A percentile compares a stretch with the other conserved stretches of the same genome.
Evolutionary conservation across 1,284 basidiomycete genomes (phyloP).

Genomic region (Termitomyces sp.): DNA sequence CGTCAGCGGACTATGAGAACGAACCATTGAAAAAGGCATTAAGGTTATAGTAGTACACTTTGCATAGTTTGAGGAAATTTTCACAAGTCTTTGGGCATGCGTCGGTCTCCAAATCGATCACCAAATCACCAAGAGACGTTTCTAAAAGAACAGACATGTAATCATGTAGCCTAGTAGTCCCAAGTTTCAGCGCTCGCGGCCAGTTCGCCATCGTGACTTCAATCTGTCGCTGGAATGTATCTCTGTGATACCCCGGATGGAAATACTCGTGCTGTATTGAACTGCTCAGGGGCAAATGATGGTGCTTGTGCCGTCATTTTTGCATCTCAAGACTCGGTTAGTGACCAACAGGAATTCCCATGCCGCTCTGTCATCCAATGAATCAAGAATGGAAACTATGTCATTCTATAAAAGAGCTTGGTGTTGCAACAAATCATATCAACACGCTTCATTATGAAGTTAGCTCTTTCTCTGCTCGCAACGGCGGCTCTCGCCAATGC

Average conservation of each 20-base stretch:
- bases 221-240: not conserved
- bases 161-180: constrained; percentile 4
- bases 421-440: not conserved
- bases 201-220: constrained; percentile 5
- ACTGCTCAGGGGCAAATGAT: not conserved
- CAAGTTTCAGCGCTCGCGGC: not conserved
- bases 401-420: constrained; percentile 9
- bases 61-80: constrained; percentile 97
- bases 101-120: constrained; percentile 94
- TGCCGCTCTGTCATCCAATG: not conserved
- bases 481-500: constrained; percentile 37
- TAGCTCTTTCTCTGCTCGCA: constrained; percentile 28
- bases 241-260: not conserved
- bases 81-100: constrained; percentile 84
- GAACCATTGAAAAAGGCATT: constrained; percentile 95
- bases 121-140: constrained; percentile 92
- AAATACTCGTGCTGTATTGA: not conserved
- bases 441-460: constrained; percentile 24
- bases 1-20: constrained; percentile 21
- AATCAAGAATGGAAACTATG: not conserved
- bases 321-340: not conserved
- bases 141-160: constrained; percentile 93
- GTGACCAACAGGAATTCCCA: not conserved
- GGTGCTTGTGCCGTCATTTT: not conserved
- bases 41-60: constrained; percentile 93